Evolutionary conservation across 2,329 filamentous ascomycete species (phyloP).

Genomic region (Venturia oleaginea): DNA sequence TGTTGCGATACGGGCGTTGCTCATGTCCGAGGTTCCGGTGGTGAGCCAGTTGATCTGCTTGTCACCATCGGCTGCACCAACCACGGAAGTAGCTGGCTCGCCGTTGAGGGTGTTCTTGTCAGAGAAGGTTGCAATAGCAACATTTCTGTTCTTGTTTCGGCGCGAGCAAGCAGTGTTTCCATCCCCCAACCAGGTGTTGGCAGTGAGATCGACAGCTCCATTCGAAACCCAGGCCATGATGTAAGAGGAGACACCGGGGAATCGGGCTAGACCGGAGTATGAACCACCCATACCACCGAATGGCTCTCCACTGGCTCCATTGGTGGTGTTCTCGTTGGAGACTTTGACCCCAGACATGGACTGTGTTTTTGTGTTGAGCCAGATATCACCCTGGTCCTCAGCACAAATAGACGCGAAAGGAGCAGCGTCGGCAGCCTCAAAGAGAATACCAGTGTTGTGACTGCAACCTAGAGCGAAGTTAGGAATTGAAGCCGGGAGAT

Average conservation of each 20-base stretch:
- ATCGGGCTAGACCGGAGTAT: conserved; percentile 49
- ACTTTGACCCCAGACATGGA: conserved; percentile 52
- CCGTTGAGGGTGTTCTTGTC: conserved; percentile 50
- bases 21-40: conserved; percentile 42
- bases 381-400: conserved; percentile 55
- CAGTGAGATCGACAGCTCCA: conserved; percentile 46
- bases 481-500: background rate
- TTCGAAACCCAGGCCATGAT: conserved; percentile 56
- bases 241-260: conserved; percentile 43
- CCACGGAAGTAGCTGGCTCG: conserved; percentile 42
- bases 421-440: conserved; percentile 50
- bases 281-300: conserved; percentile 55
- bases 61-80: conserved; percentile 46
- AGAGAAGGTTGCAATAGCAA: conserved; percentile 48
- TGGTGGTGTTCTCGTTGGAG: conserved; percentile 53
- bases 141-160: conserved; percentile 50
- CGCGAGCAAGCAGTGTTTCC: conserved; percentile 46
- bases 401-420: conserved; percentile 52
- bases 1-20: conserved; percentile 49
- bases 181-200: conserved; percentile 49
- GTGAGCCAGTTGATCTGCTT: conserved; percentile 53
- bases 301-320: conserved; percentile 48
- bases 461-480: conserved; percentile 45
- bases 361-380: conserved; percentile 52
- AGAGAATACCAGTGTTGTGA: conserved; percentile 56